Base-by-base conservation (phyloP, 768 basidiomycete species). In the Dendrothele bispora region DNA sequence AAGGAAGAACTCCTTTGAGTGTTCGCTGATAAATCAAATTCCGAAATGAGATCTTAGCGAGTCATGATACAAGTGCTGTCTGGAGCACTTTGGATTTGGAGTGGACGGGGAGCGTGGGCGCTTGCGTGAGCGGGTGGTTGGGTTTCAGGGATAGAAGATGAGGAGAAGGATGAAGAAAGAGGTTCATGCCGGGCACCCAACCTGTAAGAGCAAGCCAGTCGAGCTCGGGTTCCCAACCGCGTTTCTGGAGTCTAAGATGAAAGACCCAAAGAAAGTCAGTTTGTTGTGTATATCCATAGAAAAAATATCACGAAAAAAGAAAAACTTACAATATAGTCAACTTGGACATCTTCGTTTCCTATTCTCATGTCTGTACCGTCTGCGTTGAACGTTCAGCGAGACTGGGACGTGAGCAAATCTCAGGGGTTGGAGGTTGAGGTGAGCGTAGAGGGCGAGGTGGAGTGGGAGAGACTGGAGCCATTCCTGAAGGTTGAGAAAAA, bases 351-450 rank as follows among this genome's bases (percentile, higher is more conserved):
- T 4, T 91, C 94, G 26, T 88, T 86, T 11, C 97, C 79, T 63
- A 98, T 99, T 14, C 90, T 92, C 82, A 99, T 90, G 61, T 99
- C 98, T 6, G 84, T 79, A 0, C 95, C 93, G 61, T 98, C 91
- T 0, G 84, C 72, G 56, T 98, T 98, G 26, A 97, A n/a, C n/a
- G n/a, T 98, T 98, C 25, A 97, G 72, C 2, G 98, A 73, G 29
- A 98, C 76, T 0, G 95, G 95, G 2, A 98, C 72, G 61, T 99
- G 97, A 0, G 86, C 95, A 55, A 93, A 99, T 53, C 0, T n/a
- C n/a, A n/a, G n/a, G n/a, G n/a, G n/a, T n/a, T n/a, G n/a, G n/a
- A n/a, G n/a, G n/a, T n/a, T 77, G 17, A 99, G 78, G 5, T 83
- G 82, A 2, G 86, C 78, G 59, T 98, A 98, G 20, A 98, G 69